Conservation (phyloP, 495 filamentous ascomycete genomes). For the Penicillium coprophilum region DNA sequence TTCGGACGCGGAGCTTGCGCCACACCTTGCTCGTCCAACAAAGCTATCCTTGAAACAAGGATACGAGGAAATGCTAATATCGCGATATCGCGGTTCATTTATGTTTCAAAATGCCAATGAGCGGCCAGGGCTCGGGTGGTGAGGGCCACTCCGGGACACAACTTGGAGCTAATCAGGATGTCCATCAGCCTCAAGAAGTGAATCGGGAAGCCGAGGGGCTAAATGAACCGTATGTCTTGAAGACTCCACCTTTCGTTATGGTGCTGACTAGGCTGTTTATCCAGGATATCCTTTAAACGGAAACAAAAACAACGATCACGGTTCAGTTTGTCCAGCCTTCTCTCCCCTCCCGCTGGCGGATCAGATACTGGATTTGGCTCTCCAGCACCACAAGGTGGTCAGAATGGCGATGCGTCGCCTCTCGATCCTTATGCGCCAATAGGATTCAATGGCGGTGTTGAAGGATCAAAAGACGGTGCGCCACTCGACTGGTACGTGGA, state of each 20-base stretch:
- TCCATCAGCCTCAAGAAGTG: constrained; percentile 15
- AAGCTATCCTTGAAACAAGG: constrained; percentile 16
- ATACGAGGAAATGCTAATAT: constrained; percentile 21
- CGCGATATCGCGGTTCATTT: constrained; percentile 14
- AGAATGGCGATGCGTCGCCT: constrained; percentile 29
- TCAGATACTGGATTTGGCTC: constrained; percentile 26
- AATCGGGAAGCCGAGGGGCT: constrained; percentile 44
- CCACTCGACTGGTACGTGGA: constrained; percentile 86
- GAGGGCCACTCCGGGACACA: constrained; percentile 15
- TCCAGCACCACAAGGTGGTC: constrained; percentile 27
- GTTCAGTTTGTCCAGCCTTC: constrained; percentile 60
- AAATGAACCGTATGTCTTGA: constrained; percentile 43
- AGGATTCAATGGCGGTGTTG: constrained; percentile 39
- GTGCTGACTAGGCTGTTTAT: constrained; percentile 15
- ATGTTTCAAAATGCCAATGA: constrained; percentile 32
- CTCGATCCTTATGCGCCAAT: constrained; percentile 25
- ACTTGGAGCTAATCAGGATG: constrained; percentile 11
- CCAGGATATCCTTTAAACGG: constrained; percentile 79
- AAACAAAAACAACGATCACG: constrained; percentile 64
- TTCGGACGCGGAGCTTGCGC: constrained; percentile 29
- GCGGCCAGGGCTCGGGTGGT: constrained; percentile 22
- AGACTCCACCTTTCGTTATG: not conserved
- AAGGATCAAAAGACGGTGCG: constrained; percentile 61
- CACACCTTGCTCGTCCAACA: constrained; percentile 20
- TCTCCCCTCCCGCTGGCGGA: constrained; percentile 38